Evolutionary conservation across 495 filamentous ascomycete genomes (phyloP), one percentile per base, ranked within the genome.

Genomic region (Penicillium coprophilum): DNA sequence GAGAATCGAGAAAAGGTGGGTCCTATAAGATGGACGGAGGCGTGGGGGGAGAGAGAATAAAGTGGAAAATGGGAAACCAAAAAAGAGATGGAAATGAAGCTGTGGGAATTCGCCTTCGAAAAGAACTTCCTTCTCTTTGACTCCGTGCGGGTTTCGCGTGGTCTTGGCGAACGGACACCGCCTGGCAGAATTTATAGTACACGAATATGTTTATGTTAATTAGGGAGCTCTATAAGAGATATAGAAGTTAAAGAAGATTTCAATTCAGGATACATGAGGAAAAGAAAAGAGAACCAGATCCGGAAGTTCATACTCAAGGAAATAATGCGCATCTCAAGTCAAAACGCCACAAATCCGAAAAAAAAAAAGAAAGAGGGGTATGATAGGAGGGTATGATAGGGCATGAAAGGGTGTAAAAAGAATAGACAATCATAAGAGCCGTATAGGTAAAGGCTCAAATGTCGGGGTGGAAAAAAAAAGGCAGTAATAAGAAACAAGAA

Each of bases 141-240:
- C 65, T 63, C 62, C 64, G 64, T 67, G 65, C 66, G 66, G 66
- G 66, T 64, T 67, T 66, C 62, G 58, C 55, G 62, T 65, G 62
- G 56, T 46, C 65, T 65, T 62, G 65, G 65, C 58, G 44, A 19
- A 6, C 27, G 3, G 11, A 58, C 55, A 66, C 63, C 65, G 65
- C 65, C 62, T 56, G 66, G 66, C 66, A 68, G 58, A 68, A 68
- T 48, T 32, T n/a, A 36, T 20, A 30, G 34, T 28, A 43, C 28
- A 23, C 11, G 19, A 24, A n/a, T n/a, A n/a, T n/a, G n/a, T n/a
- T n/a, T 44, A 15, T 44, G 15, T 7, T 44, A 15, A 23, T 7
- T 44, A 15, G 6, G 15, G 34, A 17, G 17, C 17, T 44, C 20
- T 24, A 44, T 23, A 4, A 15, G 24, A 27, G n/a, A 23, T 44